These are phyloP conservation scores for Rhynchosporium graminicola DNA, from an alignment of 2,329 filamentous ascomycete species.

Conservation along the genomic window DNA sequence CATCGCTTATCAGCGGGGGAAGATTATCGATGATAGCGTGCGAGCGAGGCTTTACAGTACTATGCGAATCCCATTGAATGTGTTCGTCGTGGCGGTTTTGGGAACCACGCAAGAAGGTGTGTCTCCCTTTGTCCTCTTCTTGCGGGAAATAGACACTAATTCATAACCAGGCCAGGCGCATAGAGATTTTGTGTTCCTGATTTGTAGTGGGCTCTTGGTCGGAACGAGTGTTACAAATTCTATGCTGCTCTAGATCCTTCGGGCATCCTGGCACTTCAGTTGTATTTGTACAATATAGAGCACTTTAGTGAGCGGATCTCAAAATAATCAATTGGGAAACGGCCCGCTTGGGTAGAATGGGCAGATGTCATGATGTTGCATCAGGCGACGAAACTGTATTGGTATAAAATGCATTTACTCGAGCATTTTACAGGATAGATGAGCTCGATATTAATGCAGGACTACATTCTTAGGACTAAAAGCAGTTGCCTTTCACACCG, in stretches of 20 bases:
- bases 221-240: slow-evolving; percentile 9
- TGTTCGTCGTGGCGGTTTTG: slow-evolving; percentile 53
- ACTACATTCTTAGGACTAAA: too few species aligned
- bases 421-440: too few species aligned
- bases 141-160: neutral
- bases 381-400: too few species aligned
- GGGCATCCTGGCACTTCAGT: neutral
- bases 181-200: slow-evolving; percentile 9
- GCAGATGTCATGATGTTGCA: too few species aligned
- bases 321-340: too few species aligned
- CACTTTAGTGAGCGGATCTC: neutral
- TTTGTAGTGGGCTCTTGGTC: slow-evolving; percentile 1
- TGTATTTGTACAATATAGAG: neutral
- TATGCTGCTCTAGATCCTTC: neutral
- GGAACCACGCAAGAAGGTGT: slow-evolving; percentile 47
- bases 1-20: slow-evolving; percentile 55
- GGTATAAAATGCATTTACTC: too few species aligned
- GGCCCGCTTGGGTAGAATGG: too few species aligned
- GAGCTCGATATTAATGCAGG: too few species aligned
- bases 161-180: slow-evolving; percentile 2
- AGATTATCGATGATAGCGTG: slow-evolving; percentile 52
- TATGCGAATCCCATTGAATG: slow-evolving; percentile 57
- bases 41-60: slow-evolving; percentile 56
- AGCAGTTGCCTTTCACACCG: too few species aligned
- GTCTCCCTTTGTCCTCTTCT: neutral